These are phyloP conservation scores for Blastocystis sp. DNA, from an alignment of 352 stramenopile genomes.

Conservation along the genomic window DNA sequence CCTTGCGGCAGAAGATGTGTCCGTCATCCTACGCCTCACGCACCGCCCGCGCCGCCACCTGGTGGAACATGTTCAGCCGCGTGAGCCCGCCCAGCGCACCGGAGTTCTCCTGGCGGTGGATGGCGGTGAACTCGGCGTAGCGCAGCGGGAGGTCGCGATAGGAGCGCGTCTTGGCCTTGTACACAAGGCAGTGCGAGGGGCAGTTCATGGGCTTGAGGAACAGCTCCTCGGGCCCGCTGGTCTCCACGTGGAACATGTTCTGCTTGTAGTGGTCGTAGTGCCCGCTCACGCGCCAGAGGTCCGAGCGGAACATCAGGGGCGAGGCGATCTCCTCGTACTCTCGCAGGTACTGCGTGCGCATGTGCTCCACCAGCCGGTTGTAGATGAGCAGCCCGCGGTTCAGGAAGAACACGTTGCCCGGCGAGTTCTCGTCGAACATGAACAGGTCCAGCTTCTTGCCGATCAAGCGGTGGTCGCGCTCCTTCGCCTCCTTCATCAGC, in stretches of 20 bases:
- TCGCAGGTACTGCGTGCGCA: constrained; percentile 81
- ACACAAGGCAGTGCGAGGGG: constrained; percentile 95
- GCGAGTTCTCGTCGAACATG: constrained; percentile 87
- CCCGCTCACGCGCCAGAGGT: constrained; percentile 91
- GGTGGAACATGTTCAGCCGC: constrained; percentile 89
- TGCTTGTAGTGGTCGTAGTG: constrained; percentile 96
- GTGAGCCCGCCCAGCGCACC: constrained; percentile 92
- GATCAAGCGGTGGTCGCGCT: constrained; percentile 90
- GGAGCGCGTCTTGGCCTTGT: constrained; percentile 84
- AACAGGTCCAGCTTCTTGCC: constrained; percentile 91
- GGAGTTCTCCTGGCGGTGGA: constrained; percentile 91
- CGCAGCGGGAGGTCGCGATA: constrained; percentile 93
- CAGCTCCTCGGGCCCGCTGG: constrained; percentile 81
- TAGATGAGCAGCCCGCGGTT: constrained; percentile 93
- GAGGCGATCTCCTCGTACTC: constrained; percentile 92
- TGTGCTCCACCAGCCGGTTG: constrained; percentile 93
- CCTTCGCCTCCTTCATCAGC: constrained; percentile 88
- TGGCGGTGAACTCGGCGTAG: constrained; percentile 91
- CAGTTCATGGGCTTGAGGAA: constrained; percentile 96
- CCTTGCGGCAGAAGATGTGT: constrained; percentile 93
- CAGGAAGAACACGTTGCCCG: constrained; percentile 93
- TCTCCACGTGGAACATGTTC: constrained; percentile 95
- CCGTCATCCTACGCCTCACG: constrained; percentile 85
- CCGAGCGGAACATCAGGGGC: constrained; percentile 94
- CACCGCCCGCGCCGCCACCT: background rate